Conservation (phyloP, 2,329 filamentous ascomycete species). For the Beauveria varroae region DNA sequence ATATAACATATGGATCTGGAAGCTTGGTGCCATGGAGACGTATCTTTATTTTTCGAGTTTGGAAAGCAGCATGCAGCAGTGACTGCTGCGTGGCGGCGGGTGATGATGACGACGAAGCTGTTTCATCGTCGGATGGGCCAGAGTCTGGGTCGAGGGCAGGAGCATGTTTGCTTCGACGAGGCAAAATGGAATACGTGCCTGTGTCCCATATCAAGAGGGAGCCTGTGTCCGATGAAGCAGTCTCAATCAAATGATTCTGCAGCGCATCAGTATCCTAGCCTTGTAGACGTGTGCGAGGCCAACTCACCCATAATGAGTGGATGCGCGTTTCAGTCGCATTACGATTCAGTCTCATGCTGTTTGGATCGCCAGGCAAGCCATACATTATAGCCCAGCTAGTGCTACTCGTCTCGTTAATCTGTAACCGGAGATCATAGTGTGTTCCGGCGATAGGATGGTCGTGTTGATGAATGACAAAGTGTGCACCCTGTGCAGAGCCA, state of each 20-base stretch:
- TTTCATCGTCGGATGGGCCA: slow-evolving; percentile 21
- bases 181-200: slow-evolving; percentile 48
- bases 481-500: slow-evolving; percentile 30
- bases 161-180: slow-evolving; percentile 28
- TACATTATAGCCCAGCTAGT: slow-evolving; percentile 60
- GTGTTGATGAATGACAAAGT: slow-evolving; percentile 67
- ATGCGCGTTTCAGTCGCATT: slow-evolving; percentile 56
- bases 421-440: slow-evolving; percentile 62
- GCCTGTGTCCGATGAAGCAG: slow-evolving; percentile 44
- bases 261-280: not conserved
- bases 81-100: slow-evolving; percentile 29
- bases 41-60: slow-evolving; percentile 48
- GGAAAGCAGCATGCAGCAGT: slow-evolving; percentile 45
- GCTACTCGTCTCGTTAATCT: slow-evolving; percentile 61
- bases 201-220: slow-evolving; percentile 58
- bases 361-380: slow-evolving; percentile 50
- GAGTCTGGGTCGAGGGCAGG: slow-evolving; percentile 21
- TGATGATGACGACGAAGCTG: slow-evolving; percentile 13
- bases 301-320: slow-evolving; percentile 49
- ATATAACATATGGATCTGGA: slow-evolving; percentile 45
- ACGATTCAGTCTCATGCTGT: slow-evolving; percentile 44
- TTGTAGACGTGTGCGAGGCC: not conserved
- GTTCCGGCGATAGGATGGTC: slow-evolving; percentile 62
- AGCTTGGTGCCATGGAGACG: slow-evolving; percentile 46
- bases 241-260: slow-evolving; percentile 55